Evolutionary conservation across 305 asterid genomes (phyloP), one percentile per base, ranked within the genome.

Genomic region (Fraxinus sp.): DNA sequence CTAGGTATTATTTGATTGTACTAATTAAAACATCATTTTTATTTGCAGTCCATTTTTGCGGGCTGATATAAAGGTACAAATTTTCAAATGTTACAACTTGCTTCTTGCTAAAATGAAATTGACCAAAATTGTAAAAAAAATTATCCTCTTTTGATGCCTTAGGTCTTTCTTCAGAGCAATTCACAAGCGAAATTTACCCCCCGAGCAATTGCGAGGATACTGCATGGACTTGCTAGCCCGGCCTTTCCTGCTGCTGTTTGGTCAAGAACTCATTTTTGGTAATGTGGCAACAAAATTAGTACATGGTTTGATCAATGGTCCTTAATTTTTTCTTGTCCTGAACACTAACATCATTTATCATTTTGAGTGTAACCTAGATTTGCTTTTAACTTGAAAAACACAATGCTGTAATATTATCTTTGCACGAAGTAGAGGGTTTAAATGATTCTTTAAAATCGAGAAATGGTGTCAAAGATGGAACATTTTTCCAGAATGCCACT

Each of bases 181-280:
- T 87, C 97, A 20, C 95, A 95, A 1, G 92, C 92, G 11, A 96
- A 92, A 86, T 93, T 95, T 80, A 93, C 98, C 18, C 98, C 99
- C 24, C 86, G 99, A 87, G 99, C 99, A 8, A 85, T 96, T 70
- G 98, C 98, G 52, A 93, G 98, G 87, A 91, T 96, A 87, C 85
- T 96, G 89, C 99, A 95, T 80, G 98, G 99, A 32, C 92, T 96
- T 77, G 86, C 88, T 46, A 96, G 99, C 88, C 99, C 99, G 18
- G 97, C 97, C 78, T 96, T 93, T 80, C 95, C 97, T 81, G 85
- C 96, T 80, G 85, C 97, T 79, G 87, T 89, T 76, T 96, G 99
- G 99, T 93, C 98, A 71, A 93, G 88, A 92, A 92, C 96, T 80
- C 99, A 95, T 93, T 96, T 96, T 95, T 96, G 99, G 99, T 96